Evolutionary conservation across 2,329 filamentous ascomycete species (phyloP).

Genomic region (Botrytis aclada): DNA sequence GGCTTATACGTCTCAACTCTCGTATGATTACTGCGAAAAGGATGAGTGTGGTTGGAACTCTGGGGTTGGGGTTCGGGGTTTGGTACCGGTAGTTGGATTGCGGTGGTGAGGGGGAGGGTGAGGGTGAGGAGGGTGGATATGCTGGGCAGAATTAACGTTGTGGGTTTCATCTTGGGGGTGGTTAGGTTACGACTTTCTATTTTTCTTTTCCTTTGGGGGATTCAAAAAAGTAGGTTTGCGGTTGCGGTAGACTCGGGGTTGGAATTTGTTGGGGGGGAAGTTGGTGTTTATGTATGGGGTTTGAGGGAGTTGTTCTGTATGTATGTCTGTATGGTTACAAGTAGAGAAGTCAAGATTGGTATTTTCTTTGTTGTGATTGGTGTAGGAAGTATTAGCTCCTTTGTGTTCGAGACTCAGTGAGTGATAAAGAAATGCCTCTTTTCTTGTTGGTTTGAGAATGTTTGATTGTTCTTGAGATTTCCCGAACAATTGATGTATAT

Average conservation of each 20-base stretch:
- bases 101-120: neutral
- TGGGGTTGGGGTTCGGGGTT: neutral
- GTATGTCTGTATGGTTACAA: neutral
- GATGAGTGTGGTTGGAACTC: neutral
- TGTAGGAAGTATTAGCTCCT: neutral
- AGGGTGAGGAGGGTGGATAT: neutral
- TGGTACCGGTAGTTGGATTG: slow-evolving; percentile 6
- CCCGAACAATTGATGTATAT: neutral
- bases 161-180: neutral
- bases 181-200: neutral
- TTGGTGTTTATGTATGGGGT: neutral
- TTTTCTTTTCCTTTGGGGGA: neutral
- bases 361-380: neutral
- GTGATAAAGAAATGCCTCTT: neutral
- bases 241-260: slow-evolving; percentile 3
- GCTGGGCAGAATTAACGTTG: neutral
- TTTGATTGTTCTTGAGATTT: neutral
- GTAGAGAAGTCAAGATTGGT: neutral
- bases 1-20: neutral
- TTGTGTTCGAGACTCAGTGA: neutral
- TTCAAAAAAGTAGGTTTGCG: neutral
- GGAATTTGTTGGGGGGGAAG: neutral
- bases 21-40: neutral
- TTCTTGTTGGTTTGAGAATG: neutral
- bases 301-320: neutral